Evolutionary conservation across 805 yeast genomes (phyloP), one percentile per base, ranked within the genome.

Genomic region (Metschnikowia gruessii): DNA sequence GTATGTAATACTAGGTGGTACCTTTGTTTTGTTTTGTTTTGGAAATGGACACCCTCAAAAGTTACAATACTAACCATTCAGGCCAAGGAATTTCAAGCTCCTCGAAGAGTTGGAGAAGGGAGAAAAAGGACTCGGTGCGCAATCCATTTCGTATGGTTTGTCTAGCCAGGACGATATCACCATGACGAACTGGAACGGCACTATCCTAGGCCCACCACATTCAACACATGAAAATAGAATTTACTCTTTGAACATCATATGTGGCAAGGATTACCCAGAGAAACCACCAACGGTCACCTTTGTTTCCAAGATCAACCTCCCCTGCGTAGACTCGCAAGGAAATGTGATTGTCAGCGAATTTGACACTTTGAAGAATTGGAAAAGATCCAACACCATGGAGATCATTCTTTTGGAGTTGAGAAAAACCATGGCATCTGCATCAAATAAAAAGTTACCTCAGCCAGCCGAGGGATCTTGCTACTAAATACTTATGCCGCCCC

Each of bases 61-160:
- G 2, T 4, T 17, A 11, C 19, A 26, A 9, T 50, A 57, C 62
- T 54, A 44, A 51, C 61, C 16, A 26, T 18, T 2, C 53, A 81
- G 87, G 35, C 99, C 99, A 56, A 82, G 99, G 68, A 91, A 88
- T 65, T 94, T 94, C 69, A 87, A 95, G 63, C 80, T 94, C 29
- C 77, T 94, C 52, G 99, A 94, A 69, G 99, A 94, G 70, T 76
- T 94, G 55, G 99, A 95, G 66, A 92, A 92, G 60, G 99, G 99
- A 40, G 99, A 94, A 64, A 94, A 94, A 66, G 99, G 99, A 17
- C 74, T 87, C 40, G 97, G 98, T 17, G 94, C 97, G 21, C 98
- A 94, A 66, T 87, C 96, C 13, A 91, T 96, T 64, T 92, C 98
- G 18, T 89, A 94, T 60, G 99, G 99, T 0, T 76, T 94, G 39